A percentile compares a stretch with the other conserved stretches of the same genome.
phyloP scores from a whole-genome alignment of 495 filamentous ascomycete species.

The Penicillium simplicissimum region DNA sequence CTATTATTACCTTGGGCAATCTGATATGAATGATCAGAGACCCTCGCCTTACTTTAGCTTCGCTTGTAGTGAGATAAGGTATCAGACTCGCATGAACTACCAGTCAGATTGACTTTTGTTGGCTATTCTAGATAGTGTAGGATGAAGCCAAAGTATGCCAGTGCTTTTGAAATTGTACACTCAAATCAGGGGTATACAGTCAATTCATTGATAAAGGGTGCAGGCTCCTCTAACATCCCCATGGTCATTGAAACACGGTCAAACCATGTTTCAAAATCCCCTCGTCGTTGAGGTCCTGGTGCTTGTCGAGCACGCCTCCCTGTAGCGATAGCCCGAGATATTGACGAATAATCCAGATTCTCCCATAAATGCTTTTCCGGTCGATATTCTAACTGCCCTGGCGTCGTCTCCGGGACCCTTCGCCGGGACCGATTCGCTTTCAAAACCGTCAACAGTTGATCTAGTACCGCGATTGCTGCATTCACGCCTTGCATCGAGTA shows the following conservation, averaged over 20 bases:
- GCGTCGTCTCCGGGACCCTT: not conserved
- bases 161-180: not conserved
- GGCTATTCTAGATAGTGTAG: not conserved
- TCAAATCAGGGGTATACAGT: not conserved
- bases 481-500: not conserved
- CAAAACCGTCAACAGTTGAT: not conserved
- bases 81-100: not conserved
- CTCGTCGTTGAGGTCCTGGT: not conserved
- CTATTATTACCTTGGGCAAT: not conserved
- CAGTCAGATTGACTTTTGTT: not conserved
- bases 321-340: not conserved
- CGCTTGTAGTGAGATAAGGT: not conserved
- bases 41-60: not conserved
- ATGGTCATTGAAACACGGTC: conserved; percentile 6
- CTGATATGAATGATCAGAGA: not conserved
- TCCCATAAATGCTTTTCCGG: not conserved
- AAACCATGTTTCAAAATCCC: conserved; percentile 5
- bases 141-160: not conserved
- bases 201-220: not conserved
- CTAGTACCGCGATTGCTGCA: not conserved
- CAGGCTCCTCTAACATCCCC: conserved; percentile 3
- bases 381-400: not conserved
- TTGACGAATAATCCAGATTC: not conserved
- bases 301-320: not conserved
- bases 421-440: not conserved